These are phyloP conservation scores for Russula dissimulans DNA, from an alignment of 768 basidiomycete species.

Conservation along the genomic window DNA sequence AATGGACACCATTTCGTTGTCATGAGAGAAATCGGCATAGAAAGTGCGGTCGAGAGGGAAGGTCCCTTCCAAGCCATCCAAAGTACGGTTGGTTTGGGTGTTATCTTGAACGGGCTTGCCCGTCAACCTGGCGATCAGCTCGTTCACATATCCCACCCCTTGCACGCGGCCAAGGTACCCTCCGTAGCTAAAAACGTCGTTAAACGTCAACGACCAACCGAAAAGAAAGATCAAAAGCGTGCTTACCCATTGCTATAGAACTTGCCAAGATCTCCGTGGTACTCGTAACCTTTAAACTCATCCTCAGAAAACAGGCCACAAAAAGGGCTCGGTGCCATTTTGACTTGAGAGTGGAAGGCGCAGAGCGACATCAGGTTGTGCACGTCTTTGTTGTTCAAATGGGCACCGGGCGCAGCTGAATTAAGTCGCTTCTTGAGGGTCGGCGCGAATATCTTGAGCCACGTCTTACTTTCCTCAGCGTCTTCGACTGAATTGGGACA, in stretches of 20 bases:
- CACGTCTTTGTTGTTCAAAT: conserved; percentile 46
- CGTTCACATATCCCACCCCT: conserved; percentile 83
- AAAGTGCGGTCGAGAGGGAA: conserved; percentile 62
- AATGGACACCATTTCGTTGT: conserved; percentile 77
- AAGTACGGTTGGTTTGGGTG: conserved; percentile 70
- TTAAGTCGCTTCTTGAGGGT: conserved; percentile 54
- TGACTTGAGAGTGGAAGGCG: conserved; percentile 67
- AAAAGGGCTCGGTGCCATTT: conserved; percentile 46
- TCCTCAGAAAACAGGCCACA: conserved; percentile 58
- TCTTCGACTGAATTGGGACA: conserved; percentile 49
- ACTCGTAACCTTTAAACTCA: conserved; percentile 63
- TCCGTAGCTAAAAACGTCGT: conserved; percentile 42
- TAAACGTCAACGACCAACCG: background rate
- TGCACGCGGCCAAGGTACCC: conserved; percentile 62
- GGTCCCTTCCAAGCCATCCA: conserved; percentile 50
- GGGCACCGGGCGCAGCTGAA: conserved; percentile 49
- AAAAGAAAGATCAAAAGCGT: background rate
- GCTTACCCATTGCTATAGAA: conserved; percentile 69
- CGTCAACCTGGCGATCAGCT: conserved; percentile 77
- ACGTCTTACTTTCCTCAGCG: conserved; percentile 37
- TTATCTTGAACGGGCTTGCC: conserved; percentile 49
- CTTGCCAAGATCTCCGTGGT: conserved; percentile 64
- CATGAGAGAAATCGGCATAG: conserved; percentile 80
- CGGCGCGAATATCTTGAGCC: conserved; percentile 47
- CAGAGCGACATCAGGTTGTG: conserved; percentile 62